Conservation (phyloP, 495 filamentous ascomycete genomes). For the Pyronema domesticum region DNA sequence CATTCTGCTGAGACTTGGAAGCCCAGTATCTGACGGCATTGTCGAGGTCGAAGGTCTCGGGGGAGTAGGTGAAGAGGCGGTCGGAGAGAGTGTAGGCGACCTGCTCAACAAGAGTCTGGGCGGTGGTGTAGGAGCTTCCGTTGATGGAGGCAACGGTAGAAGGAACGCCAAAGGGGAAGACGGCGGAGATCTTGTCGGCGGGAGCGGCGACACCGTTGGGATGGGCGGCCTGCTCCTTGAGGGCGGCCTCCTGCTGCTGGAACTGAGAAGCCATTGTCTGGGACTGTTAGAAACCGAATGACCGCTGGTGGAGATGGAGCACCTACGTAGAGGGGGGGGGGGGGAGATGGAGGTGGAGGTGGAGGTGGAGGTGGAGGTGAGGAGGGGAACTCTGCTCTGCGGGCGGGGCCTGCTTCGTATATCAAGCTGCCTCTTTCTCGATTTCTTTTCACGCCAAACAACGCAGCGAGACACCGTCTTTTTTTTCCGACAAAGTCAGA, state of each 20-base stretch:
- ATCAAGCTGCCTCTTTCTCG: too few species aligned
- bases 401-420: neutral
- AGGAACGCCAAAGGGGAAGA: constrained; percentile 43
- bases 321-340: neutral
- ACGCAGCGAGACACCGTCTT: neutral
- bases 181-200: constrained; percentile 32
- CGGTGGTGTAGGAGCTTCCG: constrained; percentile 78
- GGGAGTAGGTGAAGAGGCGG: constrained; percentile 92
- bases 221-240: constrained; percentile 6
- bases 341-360: neutral
- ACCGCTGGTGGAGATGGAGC: neutral
- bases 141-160: constrained; percentile 47
- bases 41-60: constrained; percentile 80
- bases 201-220: constrained; percentile 9
- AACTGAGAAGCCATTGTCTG: constrained; percentile 5
- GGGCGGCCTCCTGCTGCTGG: constrained; percentile 13
- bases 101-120: constrained; percentile 85
- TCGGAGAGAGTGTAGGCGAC: constrained; percentile 84
- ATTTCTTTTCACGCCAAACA: too few species aligned
- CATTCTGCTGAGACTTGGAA: constrained; percentile 46
- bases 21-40: constrained; percentile 62
- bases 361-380: constrained; percentile 2
- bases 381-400: neutral
- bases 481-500: neutral
- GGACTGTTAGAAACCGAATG: neutral